Evolutionary conservation across 2,329 filamentous ascomycete species (phyloP), one percentile per base, ranked within the genome.

Genomic region (Tothia fuscella): DNA sequence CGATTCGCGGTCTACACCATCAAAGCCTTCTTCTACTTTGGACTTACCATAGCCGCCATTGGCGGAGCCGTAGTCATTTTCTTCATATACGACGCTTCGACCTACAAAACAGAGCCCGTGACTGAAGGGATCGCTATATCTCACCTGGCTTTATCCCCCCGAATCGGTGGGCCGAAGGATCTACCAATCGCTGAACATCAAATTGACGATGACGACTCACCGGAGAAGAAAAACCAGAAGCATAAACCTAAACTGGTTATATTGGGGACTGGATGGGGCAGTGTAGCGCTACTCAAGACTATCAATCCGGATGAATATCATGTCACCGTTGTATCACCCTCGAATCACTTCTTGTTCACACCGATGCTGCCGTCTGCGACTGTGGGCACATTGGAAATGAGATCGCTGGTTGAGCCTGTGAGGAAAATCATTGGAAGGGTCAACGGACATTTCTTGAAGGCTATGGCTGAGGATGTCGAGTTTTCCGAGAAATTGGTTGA

Each of bases 351-450:
- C 64, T 66, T 98, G 24, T 98, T 98, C 61, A 98, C 91, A 2
- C 91, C 91, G 1, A 96, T 98, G 88, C 70, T 98, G 32, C 91
- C 91, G 2, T 94, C 87, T 25, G 93, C 91, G 6, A 98, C 93
- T 0, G 91, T 98, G 5, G 93, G 93, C 10, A 98, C 91, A 0
- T 68, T 98, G 24, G 89, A 94, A 56, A 67, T 96, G 53, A 74
- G 89, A 49, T 94, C 87, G 38, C 68, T 98, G 45, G 86, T 95
- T 30, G 91, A 98, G 61, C 91, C 91, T 0, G 84, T 98, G 47
- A 77, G 91, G 47, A 76, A 84, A 36, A 91, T 98, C 50, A 68
- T 96, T 16, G 66, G 74, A 41, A 72, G 78, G 41, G 75, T 94
- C 19, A 72, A 76, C 44, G 91, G 91, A 4, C 89, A 96, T 60